Evolutionary conservation across 768 basidiomycete genomes (phyloP), one percentile per base, ranked within the genome.

Genomic region (Rhizopogon rudus): DNA sequence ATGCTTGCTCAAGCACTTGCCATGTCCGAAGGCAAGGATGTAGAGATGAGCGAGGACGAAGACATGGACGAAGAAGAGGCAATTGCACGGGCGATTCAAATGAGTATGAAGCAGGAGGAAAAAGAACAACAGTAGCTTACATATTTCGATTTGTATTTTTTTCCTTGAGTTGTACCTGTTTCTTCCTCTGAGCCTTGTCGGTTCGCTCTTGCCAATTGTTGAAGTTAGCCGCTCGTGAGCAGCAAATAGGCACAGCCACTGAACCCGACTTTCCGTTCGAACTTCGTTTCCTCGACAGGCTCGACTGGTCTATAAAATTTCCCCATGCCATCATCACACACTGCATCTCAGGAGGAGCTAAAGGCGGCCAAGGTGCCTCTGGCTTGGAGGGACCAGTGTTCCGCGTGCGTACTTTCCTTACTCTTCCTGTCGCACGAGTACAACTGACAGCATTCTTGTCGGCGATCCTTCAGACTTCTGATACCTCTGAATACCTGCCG

Each of bases 401-500:
- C 93, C 58, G 83, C 91, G 93, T 95, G 69, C 65, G 93, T 81
- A 28, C 33, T 35, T 62, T 25, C 43, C 43, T 31, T 33, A 28
- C 33, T 3, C 22, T 52, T 28, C 20, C 9, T 6, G 44, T 52
- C 31, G 51, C 46, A 39, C 52, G 31, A 50, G n/a, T 17, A 22
- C 49, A 35, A 60, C 53, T 55, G 31, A 51, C 53, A 40, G 61
- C 39, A 59, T 20, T 55, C 54, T 13, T 33, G 13, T 14, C 13
- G 35, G 44, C 55, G 54, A 25, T 14, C 41, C 28, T 57, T 40
- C 63, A 97, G 93, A 53, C 77, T 95, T 28, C 75, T 96, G 60
- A 81, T 97, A 50, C 93, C 93, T 20, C 75, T 97, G 56, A 96
- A 97, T 67, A 74, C 84, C 59, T 97, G 93, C 71, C 83, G 93